Conservation (phyloP, 176 grass and related monocot species). For the Hyparrhenia diplandra region DNA sequence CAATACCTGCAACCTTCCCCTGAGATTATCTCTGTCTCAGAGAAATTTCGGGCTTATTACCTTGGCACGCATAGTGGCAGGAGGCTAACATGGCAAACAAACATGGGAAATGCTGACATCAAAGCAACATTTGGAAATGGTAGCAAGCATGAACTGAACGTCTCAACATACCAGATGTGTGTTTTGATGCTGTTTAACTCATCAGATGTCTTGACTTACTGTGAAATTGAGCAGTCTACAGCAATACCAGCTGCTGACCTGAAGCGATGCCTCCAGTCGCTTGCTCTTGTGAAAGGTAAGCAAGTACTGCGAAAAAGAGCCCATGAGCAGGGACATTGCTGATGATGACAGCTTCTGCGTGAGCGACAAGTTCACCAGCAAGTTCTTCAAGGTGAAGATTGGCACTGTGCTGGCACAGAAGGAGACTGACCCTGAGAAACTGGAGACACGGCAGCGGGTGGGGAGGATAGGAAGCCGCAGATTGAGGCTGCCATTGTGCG, state of each 20-base stretch:
- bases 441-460: conserved; percentile 77
- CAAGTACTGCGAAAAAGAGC: conserved; percentile 85
- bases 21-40: conserved; percentile 61
- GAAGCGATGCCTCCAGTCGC: conserved; percentile 76
- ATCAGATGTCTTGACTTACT: conserved; percentile 48
- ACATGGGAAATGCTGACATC: conserved; percentile 78
- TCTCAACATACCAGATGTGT: conserved; percentile 92
- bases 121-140: conserved; percentile 76
- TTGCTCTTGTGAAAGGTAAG: conserved; percentile 79
- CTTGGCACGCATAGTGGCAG: conserved; percentile 86
- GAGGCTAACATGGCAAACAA: conserved; percentile 83
- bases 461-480: conserved; percentile 64
- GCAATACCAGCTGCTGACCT: conserved; percentile 60
- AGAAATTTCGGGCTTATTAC: conserved; percentile 72
- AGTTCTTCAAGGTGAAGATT: conserved; percentile 85
- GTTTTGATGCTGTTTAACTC: conserved; percentile 79
- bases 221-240: conserved; percentile 70
- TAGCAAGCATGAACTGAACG: conserved; percentile 77
- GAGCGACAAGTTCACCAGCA: conserved; percentile 82
- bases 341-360: conserved; percentile 69
- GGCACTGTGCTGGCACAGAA: conserved; percentile 60
- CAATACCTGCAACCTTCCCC: conserved; percentile 68
- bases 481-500: conserved; percentile 67
- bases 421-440: conserved; percentile 73
- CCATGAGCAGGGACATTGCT: conserved; percentile 81